These are phyloP conservation scores for Penicillium sp. DNA, from an alignment of 2,329 filamentous ascomycete species.

Conservation along the genomic window DNA sequence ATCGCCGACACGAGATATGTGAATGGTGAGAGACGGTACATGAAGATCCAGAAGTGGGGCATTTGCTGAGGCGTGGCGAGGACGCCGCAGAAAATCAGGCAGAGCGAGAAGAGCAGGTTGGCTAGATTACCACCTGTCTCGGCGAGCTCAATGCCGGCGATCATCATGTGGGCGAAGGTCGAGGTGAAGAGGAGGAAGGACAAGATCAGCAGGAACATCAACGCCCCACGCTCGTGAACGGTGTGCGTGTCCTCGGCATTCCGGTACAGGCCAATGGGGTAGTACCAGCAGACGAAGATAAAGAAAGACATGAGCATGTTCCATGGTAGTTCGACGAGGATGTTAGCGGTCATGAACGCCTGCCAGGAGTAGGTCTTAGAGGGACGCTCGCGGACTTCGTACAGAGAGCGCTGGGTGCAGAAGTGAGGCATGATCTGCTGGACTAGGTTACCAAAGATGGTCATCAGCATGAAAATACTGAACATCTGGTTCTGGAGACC, in stretches of 20 bases:
- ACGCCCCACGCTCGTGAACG: constrained; percentile 55
- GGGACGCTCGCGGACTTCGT: constrained; percentile 60
- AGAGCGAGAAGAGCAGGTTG: constrained; percentile 59
- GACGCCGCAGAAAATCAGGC: constrained; percentile 57
- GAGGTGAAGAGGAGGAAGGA: constrained; percentile 69
- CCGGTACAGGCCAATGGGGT: constrained; percentile 53
- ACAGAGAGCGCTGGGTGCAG: constrained; percentile 57
- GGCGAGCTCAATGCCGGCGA: constrained; percentile 66
- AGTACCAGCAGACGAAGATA: constrained; percentile 67
- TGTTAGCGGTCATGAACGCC: constrained; percentile 67
- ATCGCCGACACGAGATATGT: constrained; percentile 58
- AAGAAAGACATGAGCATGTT: constrained; percentile 61
- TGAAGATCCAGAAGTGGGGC: constrained; percentile 74
- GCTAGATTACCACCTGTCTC: constrained; percentile 65
- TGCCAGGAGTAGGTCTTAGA: constrained; percentile 73
- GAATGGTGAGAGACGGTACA: constrained; percentile 68
- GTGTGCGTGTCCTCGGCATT: constrained; percentile 41
- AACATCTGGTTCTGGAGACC: constrained; percentile 91
- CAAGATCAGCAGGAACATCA: constrained; percentile 64
- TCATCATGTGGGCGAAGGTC: constrained; percentile 71
- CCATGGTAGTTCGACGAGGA: constrained; percentile 69
- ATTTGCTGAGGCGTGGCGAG: constrained; percentile 55
- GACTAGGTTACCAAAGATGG: constrained; percentile 65
- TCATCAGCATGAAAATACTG: constrained; percentile 79
- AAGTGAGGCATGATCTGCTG: constrained; percentile 60